A percentile compares a stretch with the other conserved stretches of the same genome.
Evolutionary conservation across 768 basidiomycete genomes (phyloP).

Genomic region (Lactarius indigo): DNA sequence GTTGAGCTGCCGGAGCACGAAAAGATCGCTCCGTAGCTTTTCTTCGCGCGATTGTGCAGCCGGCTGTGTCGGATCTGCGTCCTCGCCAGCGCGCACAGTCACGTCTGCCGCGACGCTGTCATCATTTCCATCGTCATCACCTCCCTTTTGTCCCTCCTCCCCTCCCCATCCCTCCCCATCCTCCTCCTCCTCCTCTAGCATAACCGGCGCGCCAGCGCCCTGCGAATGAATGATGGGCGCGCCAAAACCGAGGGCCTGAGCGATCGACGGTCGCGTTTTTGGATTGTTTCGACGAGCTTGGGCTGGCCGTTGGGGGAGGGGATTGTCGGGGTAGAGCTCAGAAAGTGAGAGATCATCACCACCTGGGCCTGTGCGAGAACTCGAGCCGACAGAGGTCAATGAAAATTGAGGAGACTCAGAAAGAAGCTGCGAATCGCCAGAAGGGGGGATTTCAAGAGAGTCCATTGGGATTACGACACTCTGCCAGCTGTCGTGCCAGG

Average conservation of each 20-base stretch:
- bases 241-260: constrained; percentile 17
- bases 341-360: constrained; percentile 50
- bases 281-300: not conserved
- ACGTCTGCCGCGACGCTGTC: constrained; percentile 25
- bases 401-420: constrained; percentile 43
- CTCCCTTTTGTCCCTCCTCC: constrained; percentile 18
- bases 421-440: constrained; percentile 33
- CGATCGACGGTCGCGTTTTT: constrained; percentile 16
- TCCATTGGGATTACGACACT: constrained; percentile 30
- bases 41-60: constrained; percentile 54
- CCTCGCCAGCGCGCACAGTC: constrained; percentile 30
- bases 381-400: constrained; percentile 29
- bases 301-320: constrained; percentile 28
- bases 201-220: not conserved
- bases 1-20: constrained; percentile 71
- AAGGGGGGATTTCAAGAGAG: constrained; percentile 28
- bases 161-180: constrained; percentile 23
- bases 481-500: too few species aligned
- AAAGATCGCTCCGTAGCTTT: constrained; percentile 69
- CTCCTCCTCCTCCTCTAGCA: constrained; percentile 24
- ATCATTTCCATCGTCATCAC: constrained; percentile 18
- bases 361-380: constrained; percentile 38
- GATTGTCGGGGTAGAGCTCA: constrained; percentile 48
- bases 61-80: constrained; percentile 21
- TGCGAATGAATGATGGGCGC: not conserved